Evolutionary conservation across 495 filamentous ascomycete species (phyloP).

Genomic region (Aspergillus incahuasiensis): DNA sequence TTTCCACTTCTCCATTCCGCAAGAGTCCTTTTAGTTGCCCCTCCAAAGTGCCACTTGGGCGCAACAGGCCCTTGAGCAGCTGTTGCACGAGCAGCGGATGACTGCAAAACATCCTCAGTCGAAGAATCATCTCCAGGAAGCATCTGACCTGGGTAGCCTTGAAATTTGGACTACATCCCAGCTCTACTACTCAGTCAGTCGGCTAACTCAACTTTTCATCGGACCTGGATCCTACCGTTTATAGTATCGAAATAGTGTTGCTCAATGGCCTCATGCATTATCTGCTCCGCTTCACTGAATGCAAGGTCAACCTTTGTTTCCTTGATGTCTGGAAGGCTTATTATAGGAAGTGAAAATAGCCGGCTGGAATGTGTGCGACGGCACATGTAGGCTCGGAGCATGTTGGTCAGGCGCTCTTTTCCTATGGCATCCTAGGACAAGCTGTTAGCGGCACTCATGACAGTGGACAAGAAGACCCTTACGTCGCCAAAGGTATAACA

Average conservation of each 20-base stretch:
- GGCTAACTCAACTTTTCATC: neutral
- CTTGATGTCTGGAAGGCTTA: conserved; percentile 46
- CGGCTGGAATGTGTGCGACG: conserved; percentile 48
- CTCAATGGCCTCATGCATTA: conserved; percentile 44
- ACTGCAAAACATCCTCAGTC: conserved; percentile 48
- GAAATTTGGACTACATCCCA: neutral
- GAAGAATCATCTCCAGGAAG: conserved; percentile 37
- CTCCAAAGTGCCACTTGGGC: conserved; percentile 29
- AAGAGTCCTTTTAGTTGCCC: conserved; percentile 20
- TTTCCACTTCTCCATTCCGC: conserved; percentile 11
- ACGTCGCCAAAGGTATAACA: neutral
- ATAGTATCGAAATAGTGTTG: conserved; percentile 32
- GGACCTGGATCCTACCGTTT: conserved; percentile 19
- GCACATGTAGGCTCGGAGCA: conserved; percentile 46
- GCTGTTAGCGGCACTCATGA: too few species aligned
- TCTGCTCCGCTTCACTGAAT: conserved; percentile 45
- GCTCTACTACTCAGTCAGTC: neutral
- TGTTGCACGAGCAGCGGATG: conserved; percentile 48
- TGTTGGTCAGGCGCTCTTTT: conserved; percentile 31
- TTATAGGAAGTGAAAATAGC: conserved; percentile 50
- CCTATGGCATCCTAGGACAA: conserved; percentile 17
- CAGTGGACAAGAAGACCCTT: too few species aligned
- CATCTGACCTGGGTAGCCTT: conserved; percentile 17
- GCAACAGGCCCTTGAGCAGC: conserved; percentile 39
- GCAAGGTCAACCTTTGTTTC: conserved; percentile 33